Conservation (phyloP, 805 yeast species). For the Lipomyces mesembrius region DNA sequence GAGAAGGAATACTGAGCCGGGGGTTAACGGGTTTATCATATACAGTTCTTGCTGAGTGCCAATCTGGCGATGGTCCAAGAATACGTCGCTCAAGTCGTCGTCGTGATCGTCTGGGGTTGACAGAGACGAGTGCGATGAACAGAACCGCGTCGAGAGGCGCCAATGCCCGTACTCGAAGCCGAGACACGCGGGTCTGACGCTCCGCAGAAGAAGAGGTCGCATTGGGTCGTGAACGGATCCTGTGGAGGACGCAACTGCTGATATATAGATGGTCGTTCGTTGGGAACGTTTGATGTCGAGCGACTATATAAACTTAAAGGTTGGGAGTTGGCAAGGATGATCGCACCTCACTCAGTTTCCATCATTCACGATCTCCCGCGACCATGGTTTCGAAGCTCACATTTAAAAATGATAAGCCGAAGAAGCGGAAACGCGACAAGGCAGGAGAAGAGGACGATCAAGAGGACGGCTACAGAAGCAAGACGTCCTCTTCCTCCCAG, state of each 20-base stretch:
- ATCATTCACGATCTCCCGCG: not conserved
- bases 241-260: not conserved
- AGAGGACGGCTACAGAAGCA: constrained; percentile 9
- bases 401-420: constrained; percentile 48
- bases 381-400: constrained; percentile 48
- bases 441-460: constrained; percentile 26
- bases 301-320: not conserved
- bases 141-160: not conserved
- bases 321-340: not conserved
- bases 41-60: constrained; percentile 75
- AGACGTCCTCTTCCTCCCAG: constrained; percentile 16
- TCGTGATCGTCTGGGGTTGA: not conserved
- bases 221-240: not conserved
- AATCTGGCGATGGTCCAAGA: constrained; percentile 44
- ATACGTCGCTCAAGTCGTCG: constrained; percentile 1
- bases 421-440: constrained; percentile 27
- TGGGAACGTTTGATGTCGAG: not conserved
- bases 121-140: not conserved
- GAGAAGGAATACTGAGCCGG: constrained; percentile 89
- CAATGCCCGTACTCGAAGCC: not conserved
- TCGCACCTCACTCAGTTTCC: too few species aligned
- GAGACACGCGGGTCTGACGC: not conserved
- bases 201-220: constrained; percentile 8
- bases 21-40: constrained; percentile 78
- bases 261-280: too few species aligned